Percentiles rank a stretch among this genome's conserved stretches.
Conservation (phyloP, 1,284 basidiomycete species). For the Ceratobasidium sp. region DNA sequence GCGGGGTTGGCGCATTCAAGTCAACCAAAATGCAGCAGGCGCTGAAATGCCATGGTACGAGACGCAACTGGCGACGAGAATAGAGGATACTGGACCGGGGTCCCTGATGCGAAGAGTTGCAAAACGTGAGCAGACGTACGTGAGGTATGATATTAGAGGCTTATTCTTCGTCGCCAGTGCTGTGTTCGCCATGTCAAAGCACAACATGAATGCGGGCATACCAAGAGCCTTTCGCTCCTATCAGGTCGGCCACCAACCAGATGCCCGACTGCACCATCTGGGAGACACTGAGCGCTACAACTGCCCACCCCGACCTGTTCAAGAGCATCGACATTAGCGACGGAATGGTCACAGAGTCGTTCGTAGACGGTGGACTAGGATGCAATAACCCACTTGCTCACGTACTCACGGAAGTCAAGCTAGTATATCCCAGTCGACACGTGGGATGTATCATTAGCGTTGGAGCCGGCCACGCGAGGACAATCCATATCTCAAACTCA, state of each 20-base stretch:
- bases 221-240: slow-evolving; percentile 5
- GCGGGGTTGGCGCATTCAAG: not conserved
- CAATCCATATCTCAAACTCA: not conserved
- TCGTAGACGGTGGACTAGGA: not conserved
- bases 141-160: not conserved
- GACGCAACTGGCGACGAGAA: not conserved
- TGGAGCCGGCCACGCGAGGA: not conserved
- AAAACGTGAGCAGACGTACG: not conserved
- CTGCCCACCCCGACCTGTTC: not conserved
- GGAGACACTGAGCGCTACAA: not conserved
- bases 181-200: no score
- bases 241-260: not conserved
- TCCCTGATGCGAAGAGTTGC: not conserved
- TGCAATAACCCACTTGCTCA: not conserved
- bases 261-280: slow-evolving; percentile 12
- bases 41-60: not conserved
- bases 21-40: not conserved
- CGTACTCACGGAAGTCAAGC: not conserved
- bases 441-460: not conserved
- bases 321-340: not conserved
- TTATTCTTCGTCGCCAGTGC: not conserved
- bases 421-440: not conserved
- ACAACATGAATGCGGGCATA: slow-evolving; percentile 6
- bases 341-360: not conserved
- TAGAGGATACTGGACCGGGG: not conserved